Percentiles rank a stretch among this genome's conserved stretches.
phyloP scores from a whole-genome alignment of 352 stramenopile genomes.

The Globisporangium sylvaticum region DNA sequence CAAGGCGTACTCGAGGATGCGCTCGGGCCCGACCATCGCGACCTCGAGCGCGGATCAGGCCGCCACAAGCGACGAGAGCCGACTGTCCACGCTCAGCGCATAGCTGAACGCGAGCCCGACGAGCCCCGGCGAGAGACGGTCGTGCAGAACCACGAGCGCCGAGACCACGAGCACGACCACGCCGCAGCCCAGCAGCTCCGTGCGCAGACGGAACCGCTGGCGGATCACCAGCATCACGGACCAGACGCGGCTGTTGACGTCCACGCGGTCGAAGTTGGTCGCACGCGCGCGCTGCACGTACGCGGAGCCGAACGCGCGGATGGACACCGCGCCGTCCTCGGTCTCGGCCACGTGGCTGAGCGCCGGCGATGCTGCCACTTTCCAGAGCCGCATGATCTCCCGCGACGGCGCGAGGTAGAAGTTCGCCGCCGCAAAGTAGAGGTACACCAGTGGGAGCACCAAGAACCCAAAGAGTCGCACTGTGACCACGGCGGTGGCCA shows the following conservation, averaged over 20 bases:
- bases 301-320: conserved; percentile 58
- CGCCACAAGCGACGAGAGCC: conserved; percentile 88
- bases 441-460: conserved; percentile 78
- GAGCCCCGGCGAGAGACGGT: conserved; percentile 54
- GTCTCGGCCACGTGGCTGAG: conserved; percentile 45
- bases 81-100: conserved; percentile 78
- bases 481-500: background rate
- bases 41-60: conserved; percentile 56
- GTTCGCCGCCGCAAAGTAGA: conserved; percentile 59
- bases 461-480: conserved; percentile 70
- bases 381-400: conserved; percentile 54
- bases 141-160: conserved; percentile 37
- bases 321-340: conserved; percentile 41
- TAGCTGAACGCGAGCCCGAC: conserved; percentile 91
- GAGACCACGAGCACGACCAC: conserved; percentile 42
- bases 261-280: conserved; percentile 53
- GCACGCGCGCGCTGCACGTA: conserved; percentile 52
- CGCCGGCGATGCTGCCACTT: conserved; percentile 42
- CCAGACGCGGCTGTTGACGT: conserved; percentile 37
- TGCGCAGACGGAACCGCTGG: conserved; percentile 57
- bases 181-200: conserved; percentile 51
- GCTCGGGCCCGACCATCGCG: conserved; percentile 84
- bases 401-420: conserved; percentile 61
- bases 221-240: conserved; percentile 47
- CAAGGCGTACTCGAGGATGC: conserved; percentile 80